These are phyloP conservation scores for Protomyces macrosporus DNA, from an alignment of 1,139 yeast genomes.

Conservation along the genomic window DNA sequence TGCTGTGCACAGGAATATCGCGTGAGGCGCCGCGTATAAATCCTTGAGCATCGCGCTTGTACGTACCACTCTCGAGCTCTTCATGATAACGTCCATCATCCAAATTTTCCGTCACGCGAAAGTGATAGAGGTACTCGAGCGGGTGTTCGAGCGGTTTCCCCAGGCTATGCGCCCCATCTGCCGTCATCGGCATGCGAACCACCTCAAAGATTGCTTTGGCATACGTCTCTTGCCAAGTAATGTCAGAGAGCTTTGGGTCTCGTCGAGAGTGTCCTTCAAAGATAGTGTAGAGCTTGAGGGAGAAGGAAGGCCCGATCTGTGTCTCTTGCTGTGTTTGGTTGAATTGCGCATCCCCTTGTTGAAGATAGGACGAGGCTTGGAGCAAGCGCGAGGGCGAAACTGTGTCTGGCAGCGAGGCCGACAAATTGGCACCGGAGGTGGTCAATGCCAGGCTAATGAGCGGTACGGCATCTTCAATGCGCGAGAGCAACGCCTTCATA, in stretches of 20 bases:
- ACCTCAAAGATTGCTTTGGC: constrained; percentile 54
- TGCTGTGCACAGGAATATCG: constrained; percentile 40
- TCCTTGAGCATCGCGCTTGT: constrained; percentile 29
- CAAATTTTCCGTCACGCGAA: constrained; percentile 55
- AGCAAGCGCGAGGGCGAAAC: constrained; percentile 63
- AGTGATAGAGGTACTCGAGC: constrained; percentile 43
- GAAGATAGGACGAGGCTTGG: constrained; percentile 55
- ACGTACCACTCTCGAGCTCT: constrained; percentile 42
- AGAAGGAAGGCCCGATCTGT: constrained; percentile 60
- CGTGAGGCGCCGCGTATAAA: constrained; percentile 38
- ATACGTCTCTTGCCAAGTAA: constrained; percentile 57
- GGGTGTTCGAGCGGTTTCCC: constrained; percentile 13
- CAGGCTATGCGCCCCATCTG: constrained; percentile 2
- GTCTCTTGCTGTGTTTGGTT: constrained; percentile 23
- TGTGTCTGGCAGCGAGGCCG: constrained; percentile 48
- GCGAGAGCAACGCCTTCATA: constrained; percentile 25
- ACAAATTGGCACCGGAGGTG: constrained; percentile 64
- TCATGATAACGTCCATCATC: constrained; percentile 75
- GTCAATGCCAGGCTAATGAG: constrained; percentile 60
- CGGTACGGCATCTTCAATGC: constrained; percentile 48
- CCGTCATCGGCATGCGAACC: constrained; percentile 36
- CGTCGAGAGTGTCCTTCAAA: constrained; percentile 51
- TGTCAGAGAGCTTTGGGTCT: constrained; percentile 42
- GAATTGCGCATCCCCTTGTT: constrained; percentile 42
- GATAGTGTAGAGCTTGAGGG: constrained; percentile 56